Percentiles rank a stretch among this genome's conserved stretches.
Evolutionary conservation across 331 rosid genomes (phyloP).

Genomic region (Quercus tomentella): DNA sequence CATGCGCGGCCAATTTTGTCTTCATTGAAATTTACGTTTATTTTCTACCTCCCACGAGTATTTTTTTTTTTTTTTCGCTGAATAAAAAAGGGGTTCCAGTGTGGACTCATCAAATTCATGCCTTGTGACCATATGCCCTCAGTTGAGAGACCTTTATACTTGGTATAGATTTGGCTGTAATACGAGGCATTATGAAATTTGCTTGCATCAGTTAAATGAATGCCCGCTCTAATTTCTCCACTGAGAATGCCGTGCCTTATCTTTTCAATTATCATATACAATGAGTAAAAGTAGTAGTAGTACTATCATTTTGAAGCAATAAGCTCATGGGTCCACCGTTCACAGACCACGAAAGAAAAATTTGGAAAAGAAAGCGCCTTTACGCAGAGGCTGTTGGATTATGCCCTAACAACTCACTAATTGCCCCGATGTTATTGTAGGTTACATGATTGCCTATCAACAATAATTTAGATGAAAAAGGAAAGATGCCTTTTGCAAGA

Average conservation of each 20-base stretch:
- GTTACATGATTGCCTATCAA: slow-evolving; percentile 7
- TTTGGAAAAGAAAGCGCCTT: slow-evolving; percentile 11
- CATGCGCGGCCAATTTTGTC: too few species aligned
- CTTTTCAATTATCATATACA: not conserved
- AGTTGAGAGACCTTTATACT: too few species aligned
- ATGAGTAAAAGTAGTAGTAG: not conserved
- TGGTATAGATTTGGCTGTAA: too few species aligned
- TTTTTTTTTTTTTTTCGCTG: too few species aligned
- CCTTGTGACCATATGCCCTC: too few species aligned
- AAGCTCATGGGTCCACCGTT: not conserved
- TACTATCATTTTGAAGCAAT: not conserved
- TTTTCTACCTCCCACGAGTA: too few species aligned
- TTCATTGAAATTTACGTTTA: too few species aligned
- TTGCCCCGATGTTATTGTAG: not conserved
- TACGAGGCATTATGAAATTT: not conserved
- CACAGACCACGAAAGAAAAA: not conserved
- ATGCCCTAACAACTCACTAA: slow-evolving; percentile 1
- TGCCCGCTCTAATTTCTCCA: not conserved
- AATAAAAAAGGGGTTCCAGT: too few species aligned
- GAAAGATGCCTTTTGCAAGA: slow-evolving; percentile 21
- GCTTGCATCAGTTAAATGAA: not conserved
- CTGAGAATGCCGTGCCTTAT: not conserved
- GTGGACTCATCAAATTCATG: too few species aligned
- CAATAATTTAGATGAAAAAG: slow-evolving; percentile 19
- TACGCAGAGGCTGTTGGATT: slow-evolving; percentile 14